These are phyloP conservation scores for Globisporangium middletonii DNA, from an alignment of 352 stramenopile genomes.

Conservation along the genomic window DNA sequence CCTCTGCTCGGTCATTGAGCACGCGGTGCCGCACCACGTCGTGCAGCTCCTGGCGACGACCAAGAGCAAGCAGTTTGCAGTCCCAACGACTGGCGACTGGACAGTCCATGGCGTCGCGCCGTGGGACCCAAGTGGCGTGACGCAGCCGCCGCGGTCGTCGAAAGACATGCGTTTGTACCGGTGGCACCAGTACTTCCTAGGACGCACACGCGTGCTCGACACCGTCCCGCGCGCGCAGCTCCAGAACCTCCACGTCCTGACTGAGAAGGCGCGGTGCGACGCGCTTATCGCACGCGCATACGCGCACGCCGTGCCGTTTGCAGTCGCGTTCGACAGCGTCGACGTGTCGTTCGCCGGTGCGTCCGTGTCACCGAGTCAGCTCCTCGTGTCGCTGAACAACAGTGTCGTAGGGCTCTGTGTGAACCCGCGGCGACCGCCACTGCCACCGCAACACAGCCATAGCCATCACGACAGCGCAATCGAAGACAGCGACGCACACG, in stretches of 20 bases:
- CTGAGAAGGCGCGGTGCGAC: slow-evolving; percentile 62
- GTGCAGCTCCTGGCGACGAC: slow-evolving; percentile 91
- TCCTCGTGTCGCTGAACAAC: slow-evolving; percentile 68
- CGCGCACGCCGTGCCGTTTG: slow-evolving; percentile 32
- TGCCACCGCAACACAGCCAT: neutral
- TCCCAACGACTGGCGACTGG: slow-evolving; percentile 48
- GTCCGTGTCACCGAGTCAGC: slow-evolving; percentile 64
- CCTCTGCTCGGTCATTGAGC: slow-evolving; percentile 87
- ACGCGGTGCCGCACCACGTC: slow-evolving; percentile 85
- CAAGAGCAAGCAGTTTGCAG: slow-evolving; percentile 83
- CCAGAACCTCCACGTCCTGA: slow-evolving; percentile 65
- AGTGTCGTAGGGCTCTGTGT: slow-evolving; percentile 72
- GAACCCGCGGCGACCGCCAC: slow-evolving; percentile 18
- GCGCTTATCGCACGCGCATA: slow-evolving; percentile 51
- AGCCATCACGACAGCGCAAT: neutral
- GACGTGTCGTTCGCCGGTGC: slow-evolving; percentile 53
- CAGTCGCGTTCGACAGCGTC: slow-evolving; percentile 49
- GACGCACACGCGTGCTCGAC: slow-evolving; percentile 18
- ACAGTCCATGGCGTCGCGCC: slow-evolving; percentile 48
- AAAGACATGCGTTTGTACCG: slow-evolving; percentile 82
- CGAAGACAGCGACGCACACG: slow-evolving; percentile 9
- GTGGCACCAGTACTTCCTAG: slow-evolving; percentile 78
- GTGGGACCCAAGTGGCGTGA: slow-evolving; percentile 59
- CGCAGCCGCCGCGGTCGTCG: slow-evolving; percentile 62
- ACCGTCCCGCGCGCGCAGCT: slow-evolving; percentile 30